Conservation (phyloP, 345 rosid species). For the Hibiscus syriacus region DNA sequence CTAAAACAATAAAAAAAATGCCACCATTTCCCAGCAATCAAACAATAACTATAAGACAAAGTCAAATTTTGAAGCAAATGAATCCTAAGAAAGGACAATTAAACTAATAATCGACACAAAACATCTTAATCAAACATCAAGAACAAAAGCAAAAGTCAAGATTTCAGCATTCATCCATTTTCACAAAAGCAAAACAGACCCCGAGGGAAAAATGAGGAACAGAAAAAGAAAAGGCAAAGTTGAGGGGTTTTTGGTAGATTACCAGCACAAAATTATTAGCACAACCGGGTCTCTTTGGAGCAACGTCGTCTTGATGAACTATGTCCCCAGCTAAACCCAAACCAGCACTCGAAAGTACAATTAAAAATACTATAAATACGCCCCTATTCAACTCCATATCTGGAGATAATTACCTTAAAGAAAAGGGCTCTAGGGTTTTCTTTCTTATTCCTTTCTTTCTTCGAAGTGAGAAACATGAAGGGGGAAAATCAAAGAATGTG, state of each 20-base stretch:
- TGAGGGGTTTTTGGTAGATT: neutral
- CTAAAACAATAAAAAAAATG: neutral
- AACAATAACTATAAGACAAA: neutral
- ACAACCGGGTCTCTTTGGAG: slow-evolving; percentile 84
- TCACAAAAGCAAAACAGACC: neutral
- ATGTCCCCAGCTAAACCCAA: slow-evolving; percentile 67
- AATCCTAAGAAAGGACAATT: neutral
- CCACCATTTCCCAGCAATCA: slow-evolving; percentile 2
- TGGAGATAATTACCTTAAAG: neutral
- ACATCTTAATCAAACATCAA: slow-evolving; percentile 2
- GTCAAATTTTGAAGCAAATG: neutral
- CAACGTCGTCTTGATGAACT: slow-evolving; percentile 72
- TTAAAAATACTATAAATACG: slow-evolving; percentile 11
- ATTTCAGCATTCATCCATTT: neutral
- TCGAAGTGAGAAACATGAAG: slow-evolving; percentile 11
- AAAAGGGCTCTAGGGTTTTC: neutral
- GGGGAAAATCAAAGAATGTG: slow-evolving; percentile 1
- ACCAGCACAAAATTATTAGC: slow-evolving; percentile 89
- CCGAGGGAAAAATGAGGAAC: neutral
- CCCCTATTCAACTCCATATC: slow-evolving; percentile 11
- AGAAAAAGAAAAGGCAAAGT: neutral
- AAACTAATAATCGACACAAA: neutral
- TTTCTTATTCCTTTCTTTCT: neutral
- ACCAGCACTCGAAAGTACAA: slow-evolving; percentile 26
- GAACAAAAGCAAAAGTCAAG: neutral